Conservation (phyloP, 1,139 yeast genomes). For the Debaryomyces coudertii region DNA sequence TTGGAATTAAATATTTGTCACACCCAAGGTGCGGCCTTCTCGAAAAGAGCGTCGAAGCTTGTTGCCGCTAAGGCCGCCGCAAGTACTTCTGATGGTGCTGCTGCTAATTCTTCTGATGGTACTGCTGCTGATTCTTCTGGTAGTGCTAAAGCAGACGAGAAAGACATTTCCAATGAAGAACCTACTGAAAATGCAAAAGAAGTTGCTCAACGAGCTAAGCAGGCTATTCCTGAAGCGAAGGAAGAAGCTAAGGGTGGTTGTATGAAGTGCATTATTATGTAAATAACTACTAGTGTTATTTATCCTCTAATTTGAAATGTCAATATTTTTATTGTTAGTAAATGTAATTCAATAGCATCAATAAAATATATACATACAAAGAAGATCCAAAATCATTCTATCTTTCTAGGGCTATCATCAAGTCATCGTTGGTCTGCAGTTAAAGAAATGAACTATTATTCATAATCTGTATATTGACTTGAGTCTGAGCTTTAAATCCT, state of each 20-base stretch:
- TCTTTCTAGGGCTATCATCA: constrained; percentile 8
- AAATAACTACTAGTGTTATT: background rate
- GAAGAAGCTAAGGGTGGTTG: constrained; percentile 28
- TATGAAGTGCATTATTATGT: constrained; percentile 25
- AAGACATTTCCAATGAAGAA: constrained; percentile 1
- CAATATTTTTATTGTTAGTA: constrained; percentile 3
- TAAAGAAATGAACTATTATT: background rate
- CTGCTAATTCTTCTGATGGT: constrained; percentile 12
- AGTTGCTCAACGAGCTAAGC: constrained; percentile 21
- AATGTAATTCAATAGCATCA: background rate
- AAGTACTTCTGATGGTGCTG: constrained; percentile 13
- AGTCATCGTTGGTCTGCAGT: background rate
- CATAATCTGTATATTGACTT: background rate
- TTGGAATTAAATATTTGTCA: constrained; percentile 43
- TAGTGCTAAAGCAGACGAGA: constrained; percentile 11
- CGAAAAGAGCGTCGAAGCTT: constrained; percentile 35
- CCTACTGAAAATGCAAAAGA: constrained; percentile 13
- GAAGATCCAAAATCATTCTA: constrained; percentile 12
- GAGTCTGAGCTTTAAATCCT: background rate
- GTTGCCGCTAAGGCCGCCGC: constrained; percentile 12
- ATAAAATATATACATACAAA: constrained; percentile 7
- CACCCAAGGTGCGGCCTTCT: constrained; percentile 48
- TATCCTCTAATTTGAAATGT: background rate
- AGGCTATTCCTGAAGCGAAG: constrained; percentile 24
- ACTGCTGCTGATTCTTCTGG: constrained; percentile 10